Evolutionary conservation across 257 asterid species (phyloP), one percentile per base, ranked within the genome.

Genomic region (Salvia splendens): DNA sequence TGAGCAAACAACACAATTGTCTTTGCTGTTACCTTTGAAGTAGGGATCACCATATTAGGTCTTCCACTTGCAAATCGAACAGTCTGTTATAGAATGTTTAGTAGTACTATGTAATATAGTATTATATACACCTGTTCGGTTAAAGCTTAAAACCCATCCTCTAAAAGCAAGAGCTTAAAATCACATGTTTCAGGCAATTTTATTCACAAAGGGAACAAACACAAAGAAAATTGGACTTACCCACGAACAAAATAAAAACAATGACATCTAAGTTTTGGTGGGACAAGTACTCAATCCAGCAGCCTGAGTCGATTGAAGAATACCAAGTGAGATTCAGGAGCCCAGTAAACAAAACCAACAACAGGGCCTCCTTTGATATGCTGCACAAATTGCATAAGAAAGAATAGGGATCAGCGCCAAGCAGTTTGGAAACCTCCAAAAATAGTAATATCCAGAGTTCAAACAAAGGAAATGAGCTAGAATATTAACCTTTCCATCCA

Each of bases 301-400:
- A 90, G 88, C 85, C 83, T 82, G 80, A 93, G 82, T 45, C 92
- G 95, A 64, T 88, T 86, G 84, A 93, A 93, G 85, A 90, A 88
- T 42, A 88, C 90, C 81, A 93, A 93, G 70, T 84, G 96, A 75
- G 75, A 80, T 70, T 90, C 97, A 63, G 99, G 94, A 46, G 95
- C 97, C 95, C 92, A 86, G 75, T 90, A 93, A 46, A 90, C 85
- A 67, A 93, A 93, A 64, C 99, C 99, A 47, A 93, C 92, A 61
- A 88, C 95, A 28, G 99, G 99, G 48, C 96, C 96, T 67, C 92
- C 95, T 84, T 87, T 88, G 71, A 88, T 85, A 82, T 85, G 84
- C 99, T 90, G 95, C 82, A 81, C 57, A 74, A 70, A 72, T 64
- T 61, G 57, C 60, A 64, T 24, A 15, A 43, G 20, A 28, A 6